Percentiles rank a stretch among this genome's conserved stretches.
phyloP scores from a whole-genome alignment of 768 basidiomycete genomes.

The Lentinula boryana region DNA sequence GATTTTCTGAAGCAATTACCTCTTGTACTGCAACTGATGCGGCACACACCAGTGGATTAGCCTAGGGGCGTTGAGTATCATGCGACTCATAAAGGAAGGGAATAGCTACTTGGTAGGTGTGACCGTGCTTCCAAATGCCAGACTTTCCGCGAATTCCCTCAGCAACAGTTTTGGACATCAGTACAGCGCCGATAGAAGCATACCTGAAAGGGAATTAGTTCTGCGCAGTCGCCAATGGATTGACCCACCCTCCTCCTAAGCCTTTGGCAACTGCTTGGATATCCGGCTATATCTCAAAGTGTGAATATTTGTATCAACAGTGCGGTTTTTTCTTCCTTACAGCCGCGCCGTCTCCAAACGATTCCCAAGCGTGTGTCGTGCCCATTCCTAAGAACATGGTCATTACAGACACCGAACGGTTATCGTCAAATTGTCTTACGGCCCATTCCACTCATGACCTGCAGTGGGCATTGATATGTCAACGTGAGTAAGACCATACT shows the following conservation, averaged over 20 bases:
- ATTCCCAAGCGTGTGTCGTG: conserved; percentile 82
- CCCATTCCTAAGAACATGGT: conserved; percentile 60
- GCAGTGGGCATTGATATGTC: background rate
- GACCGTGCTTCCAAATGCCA: conserved; percentile 78
- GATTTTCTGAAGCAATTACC: conserved; percentile 61
- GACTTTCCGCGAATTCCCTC: conserved; percentile 62
- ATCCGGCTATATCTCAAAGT: conserved; percentile 48
- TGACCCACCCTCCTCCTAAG: conserved; percentile 74
- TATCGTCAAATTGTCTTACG: conserved; percentile 39
- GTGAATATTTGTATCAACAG: background rate
- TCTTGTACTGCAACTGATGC: conserved; percentile 79
- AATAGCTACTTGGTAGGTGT: conserved; percentile 67
- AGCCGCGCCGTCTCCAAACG: conserved; percentile 66
- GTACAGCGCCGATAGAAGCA: conserved; percentile 74
- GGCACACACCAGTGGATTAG: conserved; percentile 70
- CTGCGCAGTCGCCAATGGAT: background rate
- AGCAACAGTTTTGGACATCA: conserved; percentile 68
- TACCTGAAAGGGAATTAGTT: conserved; percentile 40
- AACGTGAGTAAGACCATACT: background rate
- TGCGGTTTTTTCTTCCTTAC: conserved; percentile 19
- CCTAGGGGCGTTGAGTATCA: conserved; percentile 27
- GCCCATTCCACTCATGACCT: conserved; percentile 88
- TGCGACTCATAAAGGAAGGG: background rate
- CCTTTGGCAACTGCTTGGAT: conserved; percentile 89
- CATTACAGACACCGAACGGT: background rate